Percentiles rank a stretch among this genome's conserved stretches.
Evolutionary conservation across 2,329 filamentous ascomycete species (phyloP).

Genomic region (Botryotinia convoluta): DNA sequence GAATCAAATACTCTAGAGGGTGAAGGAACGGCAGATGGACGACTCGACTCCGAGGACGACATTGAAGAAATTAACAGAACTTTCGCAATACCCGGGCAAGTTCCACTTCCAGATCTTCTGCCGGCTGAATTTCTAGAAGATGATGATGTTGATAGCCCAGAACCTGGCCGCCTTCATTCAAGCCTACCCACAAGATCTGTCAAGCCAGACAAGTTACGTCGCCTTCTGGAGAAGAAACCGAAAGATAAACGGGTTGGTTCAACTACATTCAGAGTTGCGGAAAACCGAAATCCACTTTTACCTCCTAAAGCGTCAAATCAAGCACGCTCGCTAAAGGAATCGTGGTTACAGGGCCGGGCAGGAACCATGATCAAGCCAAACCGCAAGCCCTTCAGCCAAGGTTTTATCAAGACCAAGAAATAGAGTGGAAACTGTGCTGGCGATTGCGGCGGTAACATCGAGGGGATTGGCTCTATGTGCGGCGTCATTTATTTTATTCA

Average conservation of each 20-base stretch:
- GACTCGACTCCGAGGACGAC: conserved; percentile 15
- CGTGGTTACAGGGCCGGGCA: conserved; percentile 33
- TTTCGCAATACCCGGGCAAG: conserved; percentile 3
- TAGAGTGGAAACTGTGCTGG: conserved; percentile 13
- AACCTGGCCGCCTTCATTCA: neutral
- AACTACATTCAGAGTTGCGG: conserved; percentile 36
- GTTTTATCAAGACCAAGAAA: conserved; percentile 31
- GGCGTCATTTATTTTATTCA: neutral
- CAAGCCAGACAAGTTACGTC: conserved; percentile 35
- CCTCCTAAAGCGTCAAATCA: conserved; percentile 33
- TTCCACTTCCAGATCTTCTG: conserved; percentile 33
- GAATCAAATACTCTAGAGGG: conserved; percentile 18
- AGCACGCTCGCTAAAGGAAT: conserved; percentile 33
- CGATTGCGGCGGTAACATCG: neutral
- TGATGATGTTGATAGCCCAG: conserved; percentile 22
- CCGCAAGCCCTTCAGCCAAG: conserved; percentile 30
- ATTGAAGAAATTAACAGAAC: conserved; percentile 9
- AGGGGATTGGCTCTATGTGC: neutral
- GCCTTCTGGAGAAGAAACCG: conserved; percentile 30
- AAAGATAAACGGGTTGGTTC: conserved; percentile 35
- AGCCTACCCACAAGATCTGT: conserved; percentile 19
- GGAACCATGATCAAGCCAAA: conserved; percentile 25
- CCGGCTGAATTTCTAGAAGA: conserved; percentile 37
- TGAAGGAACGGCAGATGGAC: conserved; percentile 15
- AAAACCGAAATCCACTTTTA: conserved; percentile 26